Conservation (phyloP, 169 alveolate species). For the Miamiensis avidus region DNA sequence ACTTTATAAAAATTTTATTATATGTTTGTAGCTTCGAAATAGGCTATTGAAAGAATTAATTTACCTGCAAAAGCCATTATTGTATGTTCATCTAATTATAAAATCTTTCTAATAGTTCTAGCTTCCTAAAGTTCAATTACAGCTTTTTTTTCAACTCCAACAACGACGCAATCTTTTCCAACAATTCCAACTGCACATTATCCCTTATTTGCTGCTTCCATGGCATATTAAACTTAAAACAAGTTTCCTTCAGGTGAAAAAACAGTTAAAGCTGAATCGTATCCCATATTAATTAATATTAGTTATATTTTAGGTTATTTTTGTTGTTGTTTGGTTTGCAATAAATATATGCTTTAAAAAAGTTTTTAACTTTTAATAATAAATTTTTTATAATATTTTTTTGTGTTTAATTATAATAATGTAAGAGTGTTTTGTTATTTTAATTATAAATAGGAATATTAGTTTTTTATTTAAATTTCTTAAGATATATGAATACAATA, state of each 20-base stretch:
- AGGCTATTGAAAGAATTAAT: too few relatives aligned
- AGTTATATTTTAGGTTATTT: neutral
- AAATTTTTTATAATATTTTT: too few relatives aligned
- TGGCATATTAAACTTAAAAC: conserved; percentile 98
- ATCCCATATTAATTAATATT: conserved; percentile 53
- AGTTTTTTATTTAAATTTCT: too few relatives aligned
- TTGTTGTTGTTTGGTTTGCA: too few relatives aligned
- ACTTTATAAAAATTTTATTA: too few relatives aligned
- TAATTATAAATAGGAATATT: too few relatives aligned
- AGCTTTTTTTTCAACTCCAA: conserved; percentile 98
- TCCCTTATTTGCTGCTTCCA: conserved; percentile 98
- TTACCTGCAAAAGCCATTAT: conserved; percentile 96
- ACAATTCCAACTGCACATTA: conserved; percentile 96
- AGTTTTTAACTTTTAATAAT: too few relatives aligned
- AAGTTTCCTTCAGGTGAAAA: conserved; percentile 99
- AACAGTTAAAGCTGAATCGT: conserved; percentile 99
- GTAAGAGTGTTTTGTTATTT: too few relatives aligned
- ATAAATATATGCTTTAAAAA: too few relatives aligned
- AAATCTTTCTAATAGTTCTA: conserved; percentile 91
- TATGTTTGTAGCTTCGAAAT: too few relatives aligned
- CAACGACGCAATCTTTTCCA: conserved; percentile 94
- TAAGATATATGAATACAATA: too few relatives aligned
- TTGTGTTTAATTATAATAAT: too few relatives aligned
- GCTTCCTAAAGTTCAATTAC: conserved; percentile 96
- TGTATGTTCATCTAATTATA: conserved; percentile 92